Evolutionary conservation across 1,284 basidiomycete genomes (phyloP), one percentile per base, ranked within the genome.

Genomic region (Microbotryum scabiosae): DNA sequence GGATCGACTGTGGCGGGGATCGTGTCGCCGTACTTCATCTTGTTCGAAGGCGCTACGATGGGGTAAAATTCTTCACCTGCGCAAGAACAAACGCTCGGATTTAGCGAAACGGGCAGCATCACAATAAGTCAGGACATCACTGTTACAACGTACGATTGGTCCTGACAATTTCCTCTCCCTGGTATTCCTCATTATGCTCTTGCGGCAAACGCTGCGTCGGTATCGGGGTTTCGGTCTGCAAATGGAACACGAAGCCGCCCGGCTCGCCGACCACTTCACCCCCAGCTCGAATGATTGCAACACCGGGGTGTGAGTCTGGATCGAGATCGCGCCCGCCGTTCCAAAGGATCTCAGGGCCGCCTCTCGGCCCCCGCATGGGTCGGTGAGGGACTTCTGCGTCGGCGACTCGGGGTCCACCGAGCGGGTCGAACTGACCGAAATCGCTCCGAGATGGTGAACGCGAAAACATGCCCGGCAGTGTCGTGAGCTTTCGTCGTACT

Each of bases 281-380:
- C 1, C 61, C 63, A 2, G 60, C 64, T 21, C 64, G 57, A 21
- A 68, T 9, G 43, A 68, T 55, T 4, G 67, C 65, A 3, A 68
- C 58, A 9, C 54, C 47, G 12, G 54, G 53, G 6, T 43, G 16
- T 12, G 28, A 49, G 2, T 62, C 64, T 4, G 60, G 64, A 43
- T 66, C 64, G 7, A 45, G 43, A 20, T 61, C 64, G 1, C 8
- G 16, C 16, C 36, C 21, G 3, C 66, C 66, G 5, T 68, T 44
- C 67, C 67, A 68, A 20, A 68, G 30, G 1, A 68, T 60, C 5
- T 53, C 62, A 50, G 57, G 55, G 18, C 62, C 64, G 1, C 64
- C 66, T 14, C 66, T 54, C 8, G 53, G 16, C 2, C 36, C 36
- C 16, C 36, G 36, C 14, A 18, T 41, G 36, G 36, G 36, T 41